phyloP scores from a whole-genome alignment of 805 yeast species.

The Blastobotrys terrestris region DNA sequence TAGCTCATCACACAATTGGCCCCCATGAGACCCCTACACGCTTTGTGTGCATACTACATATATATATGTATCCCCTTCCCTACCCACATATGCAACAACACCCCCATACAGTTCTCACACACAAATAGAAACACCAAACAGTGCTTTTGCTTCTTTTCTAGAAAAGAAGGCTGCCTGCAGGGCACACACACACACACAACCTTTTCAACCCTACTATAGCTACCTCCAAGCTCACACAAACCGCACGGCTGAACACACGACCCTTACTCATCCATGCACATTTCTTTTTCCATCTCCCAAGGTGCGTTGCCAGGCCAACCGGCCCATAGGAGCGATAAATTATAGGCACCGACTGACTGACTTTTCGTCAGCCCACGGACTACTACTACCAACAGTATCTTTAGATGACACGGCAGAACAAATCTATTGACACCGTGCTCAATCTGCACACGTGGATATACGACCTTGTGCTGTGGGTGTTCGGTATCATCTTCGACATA shows the following conservation, averaged over 20 bases:
- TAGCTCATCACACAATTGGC: no score
- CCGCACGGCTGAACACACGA: not conserved
- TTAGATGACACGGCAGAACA: not conserved
- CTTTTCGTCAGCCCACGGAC: not conserved
- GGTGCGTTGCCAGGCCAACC: not conserved
- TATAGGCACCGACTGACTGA: not conserved
- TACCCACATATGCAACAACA: no score
- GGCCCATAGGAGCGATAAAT: not conserved
- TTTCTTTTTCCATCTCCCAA: not conserved
- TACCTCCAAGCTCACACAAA: not conserved
- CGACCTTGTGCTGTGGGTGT: constrained; percentile 32
- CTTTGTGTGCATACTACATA: no score
- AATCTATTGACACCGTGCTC: constrained; percentile 3
- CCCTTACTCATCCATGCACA: no score
- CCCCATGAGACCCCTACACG: no score
- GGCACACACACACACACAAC: no score
- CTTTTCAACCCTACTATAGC: no score
- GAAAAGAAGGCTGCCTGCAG: not conserved
- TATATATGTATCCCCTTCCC: no score
- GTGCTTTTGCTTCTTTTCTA: not conserved
- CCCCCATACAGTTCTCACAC: no score
- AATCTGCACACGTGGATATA: constrained; percentile 23
- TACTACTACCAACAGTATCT: not conserved
- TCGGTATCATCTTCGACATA: constrained; percentile 44
- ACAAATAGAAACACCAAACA: not conserved